Evolutionary conservation across 495 filamentous ascomycete genomes (phyloP), one percentile per base, ranked within the genome.

Genomic region (Bryoglossum gracile): DNA sequence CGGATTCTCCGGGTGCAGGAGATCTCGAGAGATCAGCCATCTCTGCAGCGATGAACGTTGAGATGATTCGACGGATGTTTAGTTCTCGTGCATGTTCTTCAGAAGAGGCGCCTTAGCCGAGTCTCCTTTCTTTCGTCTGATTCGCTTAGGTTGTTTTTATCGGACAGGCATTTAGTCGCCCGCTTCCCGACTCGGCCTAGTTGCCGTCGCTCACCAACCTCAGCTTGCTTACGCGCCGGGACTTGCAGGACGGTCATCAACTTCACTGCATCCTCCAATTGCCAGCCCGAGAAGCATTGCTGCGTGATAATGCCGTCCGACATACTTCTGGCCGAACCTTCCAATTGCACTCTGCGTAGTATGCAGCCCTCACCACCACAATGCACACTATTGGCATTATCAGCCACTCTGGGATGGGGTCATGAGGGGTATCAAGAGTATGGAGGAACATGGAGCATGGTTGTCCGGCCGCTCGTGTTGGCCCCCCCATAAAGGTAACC

Each of bases 401-500:
- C 26, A 13, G 26, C 26, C n/a, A n/a, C n/a, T n/a, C n/a, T n/a
- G n/a, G n/a, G n/a, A n/a, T n/a, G n/a, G n/a, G n/a, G n/a, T n/a
- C n/a, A n/a, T n/a, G n/a, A n/a, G n/a, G n/a, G n/a, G n/a, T n/a
- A n/a, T n/a, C n/a, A n/a, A n/a, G n/a, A n/a, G n/a, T n/a, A n/a
- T n/a, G 26, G 26, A 30, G 13, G 13, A 13, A 13, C 13, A 30
- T 30, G 26, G 26, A 16, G 21, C 39, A 37, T 46, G 46, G 47
- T 42, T 46, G 47, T 32, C 8, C 22, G 48, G 48, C 45, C 46
- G 36, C 45, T 8, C 26, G 1, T 1, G 30, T 37, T 54, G 43
- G 46, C 36, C 43, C 45, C n/a, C 30, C 44, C 57, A 61, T 61
- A 57, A 61, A 55, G 47, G n/a, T 14, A 43, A 30, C 41, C 24